Evolutionary conservation across 2,329 filamentous ascomycete species (phyloP).

Genomic region (Trichoderma sp.): DNA sequence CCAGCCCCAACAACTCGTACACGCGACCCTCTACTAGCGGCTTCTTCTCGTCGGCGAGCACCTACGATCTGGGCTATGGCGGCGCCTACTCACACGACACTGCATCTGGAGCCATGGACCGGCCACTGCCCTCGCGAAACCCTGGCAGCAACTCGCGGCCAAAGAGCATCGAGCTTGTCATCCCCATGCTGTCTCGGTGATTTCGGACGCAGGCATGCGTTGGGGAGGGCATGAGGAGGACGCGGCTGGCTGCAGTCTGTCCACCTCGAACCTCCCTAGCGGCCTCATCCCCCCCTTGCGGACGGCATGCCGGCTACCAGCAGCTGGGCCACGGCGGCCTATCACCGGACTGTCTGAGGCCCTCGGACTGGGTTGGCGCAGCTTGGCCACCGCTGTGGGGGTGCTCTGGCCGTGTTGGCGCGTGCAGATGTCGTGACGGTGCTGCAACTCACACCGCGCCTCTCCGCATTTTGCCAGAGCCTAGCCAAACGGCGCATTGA

Average conservation of each 20-base stretch:
- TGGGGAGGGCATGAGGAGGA: slow-evolving; percentile 1
- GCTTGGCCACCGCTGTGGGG: slow-evolving; percentile 12
- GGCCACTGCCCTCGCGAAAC: slow-evolving; percentile 56
- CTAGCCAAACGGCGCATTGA: slow-evolving; percentile 15
- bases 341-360: slow-evolving; percentile 10
- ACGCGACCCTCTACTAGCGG: slow-evolving; percentile 38
- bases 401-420: not conserved
- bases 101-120: slow-evolving; percentile 43
- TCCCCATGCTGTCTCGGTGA: slow-evolving; percentile 55
- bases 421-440: slow-evolving; percentile 15
- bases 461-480: slow-evolving; percentile 16
- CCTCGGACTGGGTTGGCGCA: not conserved
- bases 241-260: not conserved
- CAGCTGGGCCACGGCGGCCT: not conserved
- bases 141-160: slow-evolving; percentile 56
- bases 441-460: slow-evolving; percentile 14
- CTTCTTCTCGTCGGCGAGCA: slow-evolving; percentile 46
- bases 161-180: slow-evolving; percentile 63
- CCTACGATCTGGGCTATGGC: slow-evolving; percentile 48
- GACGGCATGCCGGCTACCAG: slow-evolving; percentile 9
- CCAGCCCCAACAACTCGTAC: slow-evolving; percentile 53
- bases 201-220: slow-evolving; percentile 5
- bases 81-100: slow-evolving; percentile 33
- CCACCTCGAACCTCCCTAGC: slow-evolving; percentile 1
- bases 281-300: not conserved